phyloP scores from a whole-genome alignment of 768 basidiomycete genomes.

The Gelatoporia subvermispora region DNA sequence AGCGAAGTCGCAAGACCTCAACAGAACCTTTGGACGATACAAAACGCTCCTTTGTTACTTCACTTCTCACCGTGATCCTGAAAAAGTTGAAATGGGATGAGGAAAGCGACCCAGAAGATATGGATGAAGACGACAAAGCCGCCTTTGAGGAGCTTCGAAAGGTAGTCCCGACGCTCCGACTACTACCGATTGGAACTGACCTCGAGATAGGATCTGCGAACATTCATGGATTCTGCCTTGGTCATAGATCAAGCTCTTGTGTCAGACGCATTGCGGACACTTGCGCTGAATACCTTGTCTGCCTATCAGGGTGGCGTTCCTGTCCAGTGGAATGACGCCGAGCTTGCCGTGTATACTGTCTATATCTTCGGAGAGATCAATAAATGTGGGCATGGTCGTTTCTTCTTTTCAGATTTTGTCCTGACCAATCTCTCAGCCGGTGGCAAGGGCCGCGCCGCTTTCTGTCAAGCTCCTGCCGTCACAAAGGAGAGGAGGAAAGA shows the following conservation, averaged over 20 bases:
- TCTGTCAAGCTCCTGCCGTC: slow-evolving; percentile 69
- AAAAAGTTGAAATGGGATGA: slow-evolving; percentile 90
- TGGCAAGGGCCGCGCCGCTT: slow-evolving; percentile 79
- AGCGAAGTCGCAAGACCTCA: slow-evolving; percentile 60
- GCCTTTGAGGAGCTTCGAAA: slow-evolving; percentile 85
- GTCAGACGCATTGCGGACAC: slow-evolving; percentile 65
- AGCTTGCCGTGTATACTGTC: slow-evolving; percentile 88
- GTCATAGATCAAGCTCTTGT: slow-evolving; percentile 84
- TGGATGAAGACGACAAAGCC: slow-evolving; percentile 82
- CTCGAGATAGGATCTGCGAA: slow-evolving; percentile 65
- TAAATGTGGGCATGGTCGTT: slow-evolving; percentile 55
- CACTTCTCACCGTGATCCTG: slow-evolving; percentile 73
- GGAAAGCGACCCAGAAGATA: slow-evolving; percentile 72
- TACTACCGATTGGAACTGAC: background rate
- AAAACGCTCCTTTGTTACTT: slow-evolving; percentile 71
- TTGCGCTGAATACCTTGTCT: slow-evolving; percentile 72
- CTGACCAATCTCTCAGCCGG: slow-evolving; percentile 42
- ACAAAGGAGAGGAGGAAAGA: slow-evolving; percentile 65
- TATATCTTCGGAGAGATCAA: slow-evolving; percentile 92
- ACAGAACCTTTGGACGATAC: slow-evolving; percentile 57
- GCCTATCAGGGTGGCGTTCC: slow-evolving; percentile 57
- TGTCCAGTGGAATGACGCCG: slow-evolving; percentile 89
- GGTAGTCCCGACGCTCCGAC: slow-evolving; percentile 35
- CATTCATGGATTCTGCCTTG: slow-evolving; percentile 82
- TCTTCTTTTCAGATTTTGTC: background rate